Percentiles rank a stretch among this genome's conserved stretches.
These are phyloP conservation scores for Hypoxylon lienhwacheense DNA, from an alignment of 495 filamentous ascomycete species.

Conservation along the genomic window DNA sequence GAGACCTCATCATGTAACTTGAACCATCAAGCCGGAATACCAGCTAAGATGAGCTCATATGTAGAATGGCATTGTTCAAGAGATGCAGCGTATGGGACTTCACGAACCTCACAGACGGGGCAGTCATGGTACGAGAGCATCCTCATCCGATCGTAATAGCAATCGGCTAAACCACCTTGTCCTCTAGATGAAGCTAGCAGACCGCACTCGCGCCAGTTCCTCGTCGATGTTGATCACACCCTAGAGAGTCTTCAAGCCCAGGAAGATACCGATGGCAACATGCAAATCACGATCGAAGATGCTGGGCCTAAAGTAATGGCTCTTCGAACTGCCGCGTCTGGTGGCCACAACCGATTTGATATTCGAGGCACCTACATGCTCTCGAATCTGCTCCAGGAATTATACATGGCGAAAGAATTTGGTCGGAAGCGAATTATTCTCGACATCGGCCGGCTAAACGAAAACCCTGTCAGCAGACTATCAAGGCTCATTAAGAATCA, in stretches of 20 bases:
- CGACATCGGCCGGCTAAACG: constrained; percentile 82
- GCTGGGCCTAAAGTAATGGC: constrained; percentile 88
- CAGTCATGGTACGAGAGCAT: constrained; percentile 47
- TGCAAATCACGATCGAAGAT: constrained; percentile 97
- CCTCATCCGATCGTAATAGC: not conserved
- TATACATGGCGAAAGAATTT: constrained; percentile 84
- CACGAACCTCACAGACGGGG: constrained; percentile 51
- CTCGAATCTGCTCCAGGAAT: constrained; percentile 90
- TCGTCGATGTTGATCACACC: constrained; percentile 76
- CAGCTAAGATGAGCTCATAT: constrained; percentile 34
- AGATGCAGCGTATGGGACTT: constrained; percentile 47
- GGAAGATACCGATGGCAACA: constrained; percentile 89
- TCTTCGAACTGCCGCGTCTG: constrained; percentile 82
- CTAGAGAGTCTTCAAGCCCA: constrained; percentile 69
- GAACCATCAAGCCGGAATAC: not conserved
- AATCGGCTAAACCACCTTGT: not conserved
- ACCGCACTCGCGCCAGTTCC: constrained; percentile 65
- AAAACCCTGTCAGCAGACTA: constrained; percentile 88
- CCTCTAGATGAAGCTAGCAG: constrained; percentile 49
- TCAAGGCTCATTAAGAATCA: constrained; percentile 79
- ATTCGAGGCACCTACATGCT: constrained; percentile 94
- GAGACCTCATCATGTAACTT: not conserved
- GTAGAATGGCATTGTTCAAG: constrained; percentile 49
- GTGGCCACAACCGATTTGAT: constrained; percentile 79
- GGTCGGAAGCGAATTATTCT: constrained; percentile 82